Base-by-base conservation (phyloP, 1,284 basidiomycete species). In the Cutaneotrichosporon sp. region DNA sequence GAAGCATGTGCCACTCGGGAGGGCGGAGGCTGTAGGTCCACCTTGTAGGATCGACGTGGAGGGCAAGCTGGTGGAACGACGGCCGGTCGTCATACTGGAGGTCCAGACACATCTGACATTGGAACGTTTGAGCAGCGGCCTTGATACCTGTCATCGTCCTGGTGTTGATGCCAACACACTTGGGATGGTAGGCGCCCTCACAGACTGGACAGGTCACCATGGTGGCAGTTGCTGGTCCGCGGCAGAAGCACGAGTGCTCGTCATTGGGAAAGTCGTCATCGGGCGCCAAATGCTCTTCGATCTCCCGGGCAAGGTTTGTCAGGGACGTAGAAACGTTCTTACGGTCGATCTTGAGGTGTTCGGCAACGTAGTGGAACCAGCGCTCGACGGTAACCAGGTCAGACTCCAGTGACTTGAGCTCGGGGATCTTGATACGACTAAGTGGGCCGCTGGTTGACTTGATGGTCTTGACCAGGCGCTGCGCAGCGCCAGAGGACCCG, bases 71-170 rank as follows among this genome's bases (percentile, higher is more conserved):
- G 34, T 66, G 39, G 26, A 69, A 38, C 9, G 62, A 64, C 7
- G 67, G 63, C n/a, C 64, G 60, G 46, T 66, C 55, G 42, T 66
- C 61, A 24, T 57, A 57, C 19, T 61, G 55, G 3, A 62, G 41
- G 14, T 60, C 51, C n/a, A 55, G 49, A 55, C 72, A 75, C 62
- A 71, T 69, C 34, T 61, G 58, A 46, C 72, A 75, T 39, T 59
- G 56, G 56, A 67, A 72, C 22, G 55, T 55, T 19, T 59, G 38
- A 5, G 50, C n/a, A 0, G 54, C 54, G 5, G 51, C 24, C 5
- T 41, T 35, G 35, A 59, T 42, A 4, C 39, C 52, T 3, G 48
- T 17, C 2, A 59, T 57, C 6, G 62, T 46, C 44, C 62, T 66
- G 19, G 60, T 54, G 1, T 50, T 33, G 16, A 68, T 42, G 8